Evolutionary conservation across 2,329 filamentous ascomycete genomes (phyloP).

Genomic region (Fusarium abutilonis): DNA sequence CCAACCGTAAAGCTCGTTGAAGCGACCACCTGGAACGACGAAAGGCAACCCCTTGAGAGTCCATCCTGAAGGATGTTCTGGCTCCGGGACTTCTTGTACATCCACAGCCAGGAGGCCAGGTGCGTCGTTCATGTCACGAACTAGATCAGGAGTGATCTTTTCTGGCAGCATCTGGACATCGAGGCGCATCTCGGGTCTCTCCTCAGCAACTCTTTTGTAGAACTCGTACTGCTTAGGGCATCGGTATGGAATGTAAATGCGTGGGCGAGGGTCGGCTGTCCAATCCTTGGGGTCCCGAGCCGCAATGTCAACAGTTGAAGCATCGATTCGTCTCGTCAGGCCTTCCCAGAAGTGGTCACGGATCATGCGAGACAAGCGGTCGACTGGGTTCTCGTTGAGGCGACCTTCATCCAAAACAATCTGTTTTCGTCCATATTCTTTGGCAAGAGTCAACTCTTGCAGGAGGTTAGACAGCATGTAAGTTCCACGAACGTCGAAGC

Average conservation of each 20-base stretch:
- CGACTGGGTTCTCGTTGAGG: constrained; percentile 94
- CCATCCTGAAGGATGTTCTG: constrained; percentile 67
- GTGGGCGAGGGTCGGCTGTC: constrained; percentile 86
- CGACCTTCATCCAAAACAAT: constrained; percentile 92
- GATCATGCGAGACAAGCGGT: constrained; percentile 85
- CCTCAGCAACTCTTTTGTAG: constrained; percentile 81
- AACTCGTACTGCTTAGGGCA: constrained; percentile 90
- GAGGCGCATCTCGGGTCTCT: constrained; percentile 83
- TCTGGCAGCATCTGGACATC: constrained; percentile 85
- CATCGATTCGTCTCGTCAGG: constrained; percentile 89
- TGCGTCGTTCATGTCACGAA: constrained; percentile 84
- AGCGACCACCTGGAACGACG: constrained; percentile 95
- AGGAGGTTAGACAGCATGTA: constrained; percentile 98
- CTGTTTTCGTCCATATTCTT: constrained; percentile 88
- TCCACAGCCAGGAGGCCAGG: constrained; percentile 90
- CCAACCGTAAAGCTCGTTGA: constrained; percentile 99
- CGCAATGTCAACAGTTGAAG: constrained; percentile 84
- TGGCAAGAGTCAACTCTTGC: constrained; percentile 91
- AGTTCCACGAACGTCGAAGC: constrained; percentile 90
- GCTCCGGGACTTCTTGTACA: constrained; percentile 80
- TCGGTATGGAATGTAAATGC: constrained; percentile 88
- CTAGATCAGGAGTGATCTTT: constrained; percentile 81
- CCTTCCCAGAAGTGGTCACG: constrained; percentile 92
- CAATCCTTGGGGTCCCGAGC: constrained; percentile 94
- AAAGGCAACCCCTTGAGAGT: constrained; percentile 86